Evolutionary conservation across 345 rosid species (phyloP).

Genomic region (Adansonia digitata): DNA sequence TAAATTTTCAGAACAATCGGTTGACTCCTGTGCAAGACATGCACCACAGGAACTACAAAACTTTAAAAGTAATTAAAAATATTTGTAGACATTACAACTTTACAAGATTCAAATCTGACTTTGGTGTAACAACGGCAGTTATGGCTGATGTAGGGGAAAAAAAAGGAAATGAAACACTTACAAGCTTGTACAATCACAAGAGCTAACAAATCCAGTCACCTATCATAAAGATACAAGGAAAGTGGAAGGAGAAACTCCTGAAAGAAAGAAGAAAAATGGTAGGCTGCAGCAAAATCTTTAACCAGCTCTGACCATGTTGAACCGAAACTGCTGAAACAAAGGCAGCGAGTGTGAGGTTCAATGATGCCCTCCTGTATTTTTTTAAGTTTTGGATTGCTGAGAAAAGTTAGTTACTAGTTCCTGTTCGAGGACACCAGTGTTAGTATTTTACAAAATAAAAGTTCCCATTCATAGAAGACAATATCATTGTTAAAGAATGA

Average conservation of each 20-base stretch:
- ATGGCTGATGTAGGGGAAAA: background rate
- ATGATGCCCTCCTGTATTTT: conserved; percentile 8
- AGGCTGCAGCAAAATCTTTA: conserved; percentile 12
- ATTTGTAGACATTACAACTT: background rate
- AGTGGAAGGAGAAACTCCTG: conserved; percentile 5
- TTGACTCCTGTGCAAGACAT: background rate
- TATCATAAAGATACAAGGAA: background rate
- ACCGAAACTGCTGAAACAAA: conserved; percentile 7
- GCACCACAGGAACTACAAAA: background rate
- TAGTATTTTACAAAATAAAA: background rate
- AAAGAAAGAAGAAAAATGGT: background rate
- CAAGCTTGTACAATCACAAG: conserved; percentile 10
- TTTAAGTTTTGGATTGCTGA: conserved; percentile 41
- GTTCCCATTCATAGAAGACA: background rate
- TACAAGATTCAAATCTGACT: background rate
- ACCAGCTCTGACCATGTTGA: conserved; percentile 13
- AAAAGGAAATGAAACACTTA: conserved; percentile 3
- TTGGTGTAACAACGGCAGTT: background rate
- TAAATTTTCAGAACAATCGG: background rate
- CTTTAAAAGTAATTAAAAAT: background rate
- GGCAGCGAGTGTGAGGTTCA: conserved; percentile 4
- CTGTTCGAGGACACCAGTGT: conserved; percentile 29
- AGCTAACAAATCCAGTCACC: conserved; percentile 11
- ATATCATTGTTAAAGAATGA: background rate
- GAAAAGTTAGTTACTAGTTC: conserved; percentile 54